A percentile compares a stretch with the other conserved stretches of the same genome.
Conservation (phyloP, 2,329 filamentous ascomycete species). For the Epichloe brachyelytri region DNA sequence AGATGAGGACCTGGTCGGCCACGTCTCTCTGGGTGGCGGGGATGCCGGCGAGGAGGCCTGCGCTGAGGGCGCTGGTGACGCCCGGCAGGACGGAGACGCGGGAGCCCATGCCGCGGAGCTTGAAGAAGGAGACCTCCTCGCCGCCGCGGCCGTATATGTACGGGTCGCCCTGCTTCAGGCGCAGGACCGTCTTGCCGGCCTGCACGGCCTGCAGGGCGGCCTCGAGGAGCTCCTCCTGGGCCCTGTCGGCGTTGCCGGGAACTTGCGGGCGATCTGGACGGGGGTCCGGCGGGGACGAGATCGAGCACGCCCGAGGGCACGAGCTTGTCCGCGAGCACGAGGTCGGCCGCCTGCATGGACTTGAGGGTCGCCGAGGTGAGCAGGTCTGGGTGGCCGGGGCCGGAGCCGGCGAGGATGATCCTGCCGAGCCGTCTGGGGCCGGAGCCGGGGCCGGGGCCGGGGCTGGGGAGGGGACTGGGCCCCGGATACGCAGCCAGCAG, state of each 20-base stretch:
- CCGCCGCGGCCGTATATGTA: constrained; percentile 93
- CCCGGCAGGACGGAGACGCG: constrained; percentile 65
- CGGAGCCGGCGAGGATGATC: constrained; percentile 82
- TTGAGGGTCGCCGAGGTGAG: constrained; percentile 72
- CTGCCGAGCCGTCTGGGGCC: constrained; percentile 36
- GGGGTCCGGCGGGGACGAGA: constrained; percentile 76
- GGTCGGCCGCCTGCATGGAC: constrained; percentile 59
- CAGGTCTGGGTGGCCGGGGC: constrained; percentile 84
- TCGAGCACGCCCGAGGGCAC: constrained; percentile 76
- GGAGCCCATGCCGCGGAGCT: constrained; percentile 52
- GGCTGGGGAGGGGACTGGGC: constrained; percentile 17
- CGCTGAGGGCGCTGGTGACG: constrained; percentile 76
- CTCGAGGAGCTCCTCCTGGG: constrained; percentile 77
- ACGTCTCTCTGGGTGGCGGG: constrained; percentile 82
- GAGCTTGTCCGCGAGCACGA: constrained; percentile 78
- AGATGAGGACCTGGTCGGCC: constrained; percentile 87
- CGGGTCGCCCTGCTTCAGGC: constrained; percentile 92
- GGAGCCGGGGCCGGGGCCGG: background rate
- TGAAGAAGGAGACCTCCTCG: constrained; percentile 83
- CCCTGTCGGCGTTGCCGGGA: constrained; percentile 89
- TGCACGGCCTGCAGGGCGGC: constrained; percentile 56
- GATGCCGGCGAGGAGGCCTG: constrained; percentile 77
- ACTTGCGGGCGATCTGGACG: constrained; percentile 89
- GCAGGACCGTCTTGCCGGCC: constrained; percentile 65
- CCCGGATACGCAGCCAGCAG: constrained; percentile 61